A percentile compares a stretch with the other conserved stretches of the same genome.
phyloP scores from a whole-genome alignment of 2,329 filamentous ascomycete genomes.

The Neofusicoccum cordaticola region DNA sequence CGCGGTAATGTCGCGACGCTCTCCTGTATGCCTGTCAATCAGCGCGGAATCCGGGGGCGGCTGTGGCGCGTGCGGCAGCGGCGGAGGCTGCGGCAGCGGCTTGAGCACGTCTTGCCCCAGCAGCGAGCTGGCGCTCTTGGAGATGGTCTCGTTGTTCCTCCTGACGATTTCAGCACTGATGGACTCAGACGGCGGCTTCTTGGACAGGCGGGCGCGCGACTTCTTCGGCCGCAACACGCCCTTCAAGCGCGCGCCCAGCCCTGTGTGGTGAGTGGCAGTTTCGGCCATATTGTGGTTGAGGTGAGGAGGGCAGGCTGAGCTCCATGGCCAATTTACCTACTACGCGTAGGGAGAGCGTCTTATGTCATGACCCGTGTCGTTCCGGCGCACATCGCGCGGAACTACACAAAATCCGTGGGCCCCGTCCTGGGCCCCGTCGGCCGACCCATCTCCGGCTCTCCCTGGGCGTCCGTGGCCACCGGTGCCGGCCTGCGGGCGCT shows the following conservation, averaged over 20 bases:
- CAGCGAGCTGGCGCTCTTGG: neutral
- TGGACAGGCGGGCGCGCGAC: constrained; percentile 5
- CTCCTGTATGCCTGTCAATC: constrained; percentile 18
- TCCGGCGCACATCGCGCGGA: constrained; percentile 6
- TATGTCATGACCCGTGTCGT: constrained; percentile 14
- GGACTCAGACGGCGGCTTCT: constrained; percentile 12
- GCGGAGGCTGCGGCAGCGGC: neutral
- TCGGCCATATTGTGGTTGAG: constrained; percentile 7
- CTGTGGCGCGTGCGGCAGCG: neutral
- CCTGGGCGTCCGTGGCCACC: neutral
- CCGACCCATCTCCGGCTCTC: constrained; percentile 7
- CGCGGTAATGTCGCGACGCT: constrained; percentile 31
- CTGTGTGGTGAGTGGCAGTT: neutral
- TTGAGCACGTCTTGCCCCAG: neutral
- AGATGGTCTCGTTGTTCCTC: constrained; percentile 15
- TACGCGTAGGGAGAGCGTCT: constrained; percentile 6
- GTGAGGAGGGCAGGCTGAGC: neutral
- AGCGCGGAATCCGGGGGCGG: neutral
- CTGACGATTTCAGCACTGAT: constrained; percentile 6
- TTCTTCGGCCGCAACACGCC: constrained; percentile 11
- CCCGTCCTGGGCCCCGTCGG: neutral
- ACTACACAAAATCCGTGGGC: neutral
- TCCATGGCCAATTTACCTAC: neutral
- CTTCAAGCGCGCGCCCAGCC: constrained; percentile 7
- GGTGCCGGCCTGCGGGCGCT: no score